Evolutionary conservation across 2,329 filamentous ascomycete species (phyloP), one percentile per base, ranked within the genome.

Genomic region (Rosellinia necatrix): DNA sequence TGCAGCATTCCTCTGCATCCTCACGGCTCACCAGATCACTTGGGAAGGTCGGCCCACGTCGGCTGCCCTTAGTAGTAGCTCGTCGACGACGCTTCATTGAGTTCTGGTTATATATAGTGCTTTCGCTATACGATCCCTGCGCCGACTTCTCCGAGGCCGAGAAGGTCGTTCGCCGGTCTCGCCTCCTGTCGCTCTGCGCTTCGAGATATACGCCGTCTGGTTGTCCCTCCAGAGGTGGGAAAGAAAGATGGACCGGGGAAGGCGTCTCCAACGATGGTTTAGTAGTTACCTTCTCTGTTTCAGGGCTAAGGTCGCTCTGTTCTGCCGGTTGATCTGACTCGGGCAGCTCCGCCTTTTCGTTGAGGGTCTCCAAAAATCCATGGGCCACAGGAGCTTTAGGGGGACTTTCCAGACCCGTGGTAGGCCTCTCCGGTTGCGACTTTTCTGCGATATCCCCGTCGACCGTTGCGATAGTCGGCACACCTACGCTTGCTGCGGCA

Each of bases 1-100:
- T 83, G 63, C 97, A 78, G 64, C 97, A 75, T 65, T 90, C 88
- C 70, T 96, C 92, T 1, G 92, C 90, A 63, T 96, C 90, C 5
- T 82, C 81, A 51, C 84, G 84, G 24, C 83, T 81, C 49, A 97
- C 80, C 63, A 97, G 77, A 48, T 96, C 91, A 59, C 96, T 92
- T 1, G 81, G 76, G 12, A 81, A 80, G 51, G 81, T 77, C 63
- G 87, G 84, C 1, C 84, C 84, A 37, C 84, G 82, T 27, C 83
- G 83, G 64, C 84, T 89, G 57, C 83, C 82, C 73, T 84, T 88
- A 34, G 89, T 92, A 24, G 85, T 88, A 1, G 84, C 86, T 27
- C 90, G 82, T 42, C 88, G 82, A 40, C 88, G 81, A 43, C 83
- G 81, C 68, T 79, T 86, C 52, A 83, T 59, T 15, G 59, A 59